These are phyloP conservation scores for Starmera amethionina DNA, from an alignment of 805 yeast genomes.

Conservation along the genomic window DNA sequence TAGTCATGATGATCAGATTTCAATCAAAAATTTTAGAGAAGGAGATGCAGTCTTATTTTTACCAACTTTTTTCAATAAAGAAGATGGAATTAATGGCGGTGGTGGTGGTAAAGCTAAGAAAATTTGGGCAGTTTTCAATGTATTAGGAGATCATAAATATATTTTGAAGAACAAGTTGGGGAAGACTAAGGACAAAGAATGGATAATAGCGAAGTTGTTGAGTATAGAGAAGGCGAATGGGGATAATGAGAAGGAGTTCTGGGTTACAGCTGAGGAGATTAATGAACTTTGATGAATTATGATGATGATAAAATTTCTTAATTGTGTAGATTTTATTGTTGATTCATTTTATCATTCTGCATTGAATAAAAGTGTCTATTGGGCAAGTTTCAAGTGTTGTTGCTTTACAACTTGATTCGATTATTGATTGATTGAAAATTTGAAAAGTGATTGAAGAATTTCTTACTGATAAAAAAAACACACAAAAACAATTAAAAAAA, in stretches of 20 bases:
- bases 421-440: too few species aligned
- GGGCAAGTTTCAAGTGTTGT: too few species aligned
- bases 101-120: conserved; percentile 5
- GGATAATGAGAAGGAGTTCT: conserved; percentile 11
- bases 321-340: neutral
- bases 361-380: too few species aligned
- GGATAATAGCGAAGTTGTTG: conserved; percentile 69
- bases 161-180: conserved; percentile 43
- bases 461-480: too few species aligned
- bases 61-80: conserved; percentile 42
- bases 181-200: conserved; percentile 45
- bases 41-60: conserved; percentile 80
- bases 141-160: conserved; percentile 74
- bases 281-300: neutral
- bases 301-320: neutral
- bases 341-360: too few species aligned
- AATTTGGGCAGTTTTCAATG: conserved; percentile 88
- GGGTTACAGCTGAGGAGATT: conserved; percentile 14
- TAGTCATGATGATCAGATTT: conserved; percentile 26
- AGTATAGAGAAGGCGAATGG: conserved; percentile 35
- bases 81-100: conserved; percentile 8
- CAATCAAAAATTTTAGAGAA: conserved; percentile 54
- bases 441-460: too few species aligned
- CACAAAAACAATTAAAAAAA: too few species aligned
- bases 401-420: too few species aligned